Percentiles rank a stretch among this genome's conserved stretches.
These are phyloP conservation scores for Backusella liffmaniae DNA, from an alignment of 192 early-diverging fungal genomes.

Conservation along the genomic window DNA sequence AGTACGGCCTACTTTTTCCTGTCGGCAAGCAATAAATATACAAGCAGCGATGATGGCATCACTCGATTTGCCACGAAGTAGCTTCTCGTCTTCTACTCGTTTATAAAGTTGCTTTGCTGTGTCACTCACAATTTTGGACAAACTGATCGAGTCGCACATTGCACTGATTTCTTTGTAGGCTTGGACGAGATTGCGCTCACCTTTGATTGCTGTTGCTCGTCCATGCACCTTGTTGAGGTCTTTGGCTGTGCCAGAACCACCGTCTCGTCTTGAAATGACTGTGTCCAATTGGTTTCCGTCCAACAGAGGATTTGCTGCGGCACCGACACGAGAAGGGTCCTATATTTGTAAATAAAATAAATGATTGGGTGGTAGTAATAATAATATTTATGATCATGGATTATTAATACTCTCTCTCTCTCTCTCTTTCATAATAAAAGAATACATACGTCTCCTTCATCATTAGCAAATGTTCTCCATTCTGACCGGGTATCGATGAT, in stretches of 20 bases:
- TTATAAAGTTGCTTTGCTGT: constrained; percentile 89
- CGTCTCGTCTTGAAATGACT: constrained; percentile 74
- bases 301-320: constrained; percentile 72
- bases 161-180: constrained; percentile 76
- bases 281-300: constrained; percentile 83
- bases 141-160: constrained; percentile 79
- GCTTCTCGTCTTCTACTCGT: constrained; percentile 78
- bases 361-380: not conserved
- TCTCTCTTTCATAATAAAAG: not conserved
- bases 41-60: constrained; percentile 88
- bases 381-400: not conserved
- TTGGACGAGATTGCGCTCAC: constrained; percentile 69
- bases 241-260: constrained; percentile 66
- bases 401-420: not conserved
- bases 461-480: constrained; percentile 95
- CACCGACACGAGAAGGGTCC: constrained; percentile 91
- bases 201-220: constrained; percentile 68
- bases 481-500: constrained; percentile 94
- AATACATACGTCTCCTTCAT: constrained; percentile 67
- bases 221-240: constrained; percentile 74
- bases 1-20: constrained; percentile 80
- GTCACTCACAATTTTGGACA: constrained; percentile 70
- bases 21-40: constrained; percentile 90
- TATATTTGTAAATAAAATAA: not conserved
- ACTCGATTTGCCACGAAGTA: constrained; percentile 76